A percentile compares a stretch with the other conserved stretches of the same genome.
These are phyloP conservation scores for Leptographium lundbergii DNA, from an alignment of 2,329 filamentous ascomycete species.

Conservation along the genomic window DNA sequence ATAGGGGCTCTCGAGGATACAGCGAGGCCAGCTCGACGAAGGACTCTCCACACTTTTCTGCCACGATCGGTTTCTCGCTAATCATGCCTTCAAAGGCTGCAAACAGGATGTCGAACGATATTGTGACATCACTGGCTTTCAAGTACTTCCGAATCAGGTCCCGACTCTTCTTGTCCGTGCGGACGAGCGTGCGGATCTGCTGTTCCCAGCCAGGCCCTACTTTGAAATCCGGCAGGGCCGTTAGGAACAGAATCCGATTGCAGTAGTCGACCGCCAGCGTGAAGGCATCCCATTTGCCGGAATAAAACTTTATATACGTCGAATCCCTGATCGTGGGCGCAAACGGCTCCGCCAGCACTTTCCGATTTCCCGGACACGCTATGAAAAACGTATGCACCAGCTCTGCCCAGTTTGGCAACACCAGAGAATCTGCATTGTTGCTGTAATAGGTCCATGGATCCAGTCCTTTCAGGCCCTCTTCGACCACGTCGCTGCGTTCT, in stretches of 20 bases:
- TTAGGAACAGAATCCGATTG: conserved; percentile 37
- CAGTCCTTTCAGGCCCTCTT: conserved; percentile 81
- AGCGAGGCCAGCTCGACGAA: conserved; percentile 41
- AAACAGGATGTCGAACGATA: conserved; percentile 32
- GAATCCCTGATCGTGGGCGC: too few relatives aligned
- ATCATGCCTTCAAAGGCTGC: conserved; percentile 46
- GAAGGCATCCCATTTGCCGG: conserved; percentile 41
- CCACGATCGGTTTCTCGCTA: conserved; percentile 26
- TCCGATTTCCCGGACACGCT: conserved; percentile 19
- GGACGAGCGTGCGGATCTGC: conserved; percentile 59
- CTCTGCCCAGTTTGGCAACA: conserved; percentile 38
- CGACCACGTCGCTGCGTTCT: conserved; percentile 70
- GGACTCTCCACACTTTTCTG: conserved; percentile 35
- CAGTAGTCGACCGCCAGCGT: conserved; percentile 59
- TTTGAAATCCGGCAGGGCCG: conserved; percentile 34
- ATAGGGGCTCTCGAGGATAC: conserved; percentile 24
- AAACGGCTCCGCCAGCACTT: too few relatives aligned
- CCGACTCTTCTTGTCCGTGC: conserved; percentile 55
- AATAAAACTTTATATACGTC: conserved; percentile 33
- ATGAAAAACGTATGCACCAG: conserved; percentile 38
- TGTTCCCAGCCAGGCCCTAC: conserved; percentile 76
- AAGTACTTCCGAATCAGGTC: conserved; percentile 44
- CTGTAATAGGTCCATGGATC: conserved; percentile 48
- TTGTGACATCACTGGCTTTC: too few relatives aligned
- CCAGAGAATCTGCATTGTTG: conserved; percentile 26